These are phyloP conservation scores for Holtermanniella nyarrowii DNA, from an alignment of 768 basidiomycete genomes.

Conservation along the genomic window DNA sequence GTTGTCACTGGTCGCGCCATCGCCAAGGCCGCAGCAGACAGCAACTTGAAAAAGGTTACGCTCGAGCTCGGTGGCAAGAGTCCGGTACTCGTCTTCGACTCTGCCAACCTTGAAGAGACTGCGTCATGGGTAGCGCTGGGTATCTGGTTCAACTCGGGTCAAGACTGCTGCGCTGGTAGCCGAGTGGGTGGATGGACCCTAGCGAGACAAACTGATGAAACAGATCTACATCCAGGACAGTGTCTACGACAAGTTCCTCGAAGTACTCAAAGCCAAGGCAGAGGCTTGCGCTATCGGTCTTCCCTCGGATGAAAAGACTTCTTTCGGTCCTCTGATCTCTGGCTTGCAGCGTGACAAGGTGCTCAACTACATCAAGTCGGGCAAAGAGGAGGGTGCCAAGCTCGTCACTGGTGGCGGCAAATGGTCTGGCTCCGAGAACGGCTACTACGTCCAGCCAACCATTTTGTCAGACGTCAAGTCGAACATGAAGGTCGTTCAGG, in stretches of 20 bases:
- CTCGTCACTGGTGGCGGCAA: slow-evolving; percentile 58
- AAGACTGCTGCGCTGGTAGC: slow-evolving; percentile 69
- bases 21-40: slow-evolving; percentile 65
- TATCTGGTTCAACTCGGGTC: slow-evolving; percentile 72
- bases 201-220: neutral
- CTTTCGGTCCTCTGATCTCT: slow-evolving; percentile 39
- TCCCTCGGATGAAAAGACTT: slow-evolving; percentile 35
- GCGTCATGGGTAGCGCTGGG: slow-evolving; percentile 62
- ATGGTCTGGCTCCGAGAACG: slow-evolving; percentile 49
- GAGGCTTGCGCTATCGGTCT: slow-evolving; percentile 30
- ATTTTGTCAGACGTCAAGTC: slow-evolving; percentile 58
- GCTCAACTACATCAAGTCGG: slow-evolving; percentile 66
- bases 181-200: slow-evolving; percentile 42
- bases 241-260: slow-evolving; percentile 69
- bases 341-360: slow-evolving; percentile 42
- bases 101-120: slow-evolving; percentile 76
- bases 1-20: slow-evolving; percentile 68
- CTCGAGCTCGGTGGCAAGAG: slow-evolving; percentile 88
- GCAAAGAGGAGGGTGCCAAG: slow-evolving; percentile 61
- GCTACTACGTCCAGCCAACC: slow-evolving; percentile 81
- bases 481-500: slow-evolving; percentile 68
- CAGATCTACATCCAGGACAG: slow-evolving; percentile 60
- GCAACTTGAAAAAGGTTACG: slow-evolving; percentile 76
- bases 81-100: slow-evolving; percentile 58
- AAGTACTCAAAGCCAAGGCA: slow-evolving; percentile 27